phyloP scores from a whole-genome alignment of 352 stramenopile genomes.

The Globisporangium polare region DNA sequence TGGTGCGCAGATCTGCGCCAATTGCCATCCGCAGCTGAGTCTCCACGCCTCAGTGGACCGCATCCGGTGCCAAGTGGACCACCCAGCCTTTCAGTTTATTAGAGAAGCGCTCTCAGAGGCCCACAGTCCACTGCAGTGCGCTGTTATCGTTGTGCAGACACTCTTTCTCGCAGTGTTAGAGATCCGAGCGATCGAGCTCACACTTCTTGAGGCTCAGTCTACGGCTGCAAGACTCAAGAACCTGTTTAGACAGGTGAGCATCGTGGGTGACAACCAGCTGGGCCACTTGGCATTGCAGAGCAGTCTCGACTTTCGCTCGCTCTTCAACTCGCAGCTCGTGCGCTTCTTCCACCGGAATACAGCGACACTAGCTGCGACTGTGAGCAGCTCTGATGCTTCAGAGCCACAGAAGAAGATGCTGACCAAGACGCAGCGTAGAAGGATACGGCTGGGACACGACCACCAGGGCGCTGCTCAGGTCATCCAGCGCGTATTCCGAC shows the following conservation, averaged over 20 bases:
- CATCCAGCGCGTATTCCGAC: slow-evolving; percentile 24
- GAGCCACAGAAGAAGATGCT: slow-evolving; percentile 13
- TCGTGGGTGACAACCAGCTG: slow-evolving; percentile 61
- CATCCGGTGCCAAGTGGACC: slow-evolving; percentile 44
- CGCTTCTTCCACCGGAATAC: slow-evolving; percentile 23
- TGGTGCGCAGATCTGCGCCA: slow-evolving; percentile 31
- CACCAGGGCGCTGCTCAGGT: background rate
- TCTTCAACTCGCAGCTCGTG: slow-evolving; percentile 32
- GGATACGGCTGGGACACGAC: slow-evolving; percentile 7
- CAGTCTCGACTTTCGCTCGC: slow-evolving; percentile 49
- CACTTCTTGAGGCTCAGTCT: slow-evolving; percentile 22
- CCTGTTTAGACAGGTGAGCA: slow-evolving; percentile 47
- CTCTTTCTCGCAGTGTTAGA: slow-evolving; percentile 58
- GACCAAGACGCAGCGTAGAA: slow-evolving; percentile 2
- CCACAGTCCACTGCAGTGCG: background rate
- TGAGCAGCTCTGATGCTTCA: slow-evolving; percentile 4
- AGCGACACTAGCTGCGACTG: background rate
- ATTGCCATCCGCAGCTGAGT: slow-evolving; percentile 46
- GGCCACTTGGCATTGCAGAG: slow-evolving; percentile 45
- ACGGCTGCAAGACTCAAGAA: slow-evolving; percentile 28
- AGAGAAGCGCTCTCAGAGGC: background rate
- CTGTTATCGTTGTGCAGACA: slow-evolving; percentile 7
- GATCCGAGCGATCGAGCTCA: slow-evolving; percentile 50
- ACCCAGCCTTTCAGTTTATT: slow-evolving; percentile 19
- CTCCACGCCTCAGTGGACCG: slow-evolving; percentile 35